A percentile compares a stretch with the other conserved stretches of the same genome.
Evolutionary conservation across 2,329 filamentous ascomycete species (phyloP).

Genomic region (Monilinia laxa): DNA sequence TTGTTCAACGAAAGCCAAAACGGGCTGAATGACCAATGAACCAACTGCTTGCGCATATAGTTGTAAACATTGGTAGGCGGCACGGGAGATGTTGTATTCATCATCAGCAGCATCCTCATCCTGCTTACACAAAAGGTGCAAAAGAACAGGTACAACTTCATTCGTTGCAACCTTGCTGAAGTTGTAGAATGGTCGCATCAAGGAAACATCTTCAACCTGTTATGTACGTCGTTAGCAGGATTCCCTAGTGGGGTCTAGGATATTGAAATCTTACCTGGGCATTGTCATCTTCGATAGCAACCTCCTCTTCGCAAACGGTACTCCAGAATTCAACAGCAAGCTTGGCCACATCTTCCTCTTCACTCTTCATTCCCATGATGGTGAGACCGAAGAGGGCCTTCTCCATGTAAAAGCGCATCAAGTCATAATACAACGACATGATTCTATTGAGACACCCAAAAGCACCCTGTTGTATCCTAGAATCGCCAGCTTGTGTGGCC

Average conservation of each 20-base stretch:
- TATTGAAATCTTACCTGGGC: conserved; percentile 56
- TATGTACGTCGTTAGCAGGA: neutral
- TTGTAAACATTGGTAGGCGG: conserved; percentile 93
- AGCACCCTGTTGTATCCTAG: conserved; percentile 88
- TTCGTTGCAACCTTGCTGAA: conserved; percentile 90
- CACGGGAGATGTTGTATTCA: conserved; percentile 94
- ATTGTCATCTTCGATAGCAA: conserved; percentile 97
- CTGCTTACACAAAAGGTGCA: conserved; percentile 89
- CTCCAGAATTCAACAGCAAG: conserved; percentile 99
- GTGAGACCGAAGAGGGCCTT: conserved; percentile 97
- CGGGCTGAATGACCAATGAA: conserved; percentile 77
- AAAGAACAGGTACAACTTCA: conserved; percentile 90
- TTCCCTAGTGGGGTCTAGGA: neutral
- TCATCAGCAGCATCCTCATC: conserved; percentile 96
- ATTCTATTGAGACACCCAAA: conserved; percentile 98
- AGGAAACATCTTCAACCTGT: conserved; percentile 37
- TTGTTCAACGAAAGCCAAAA: conserved; percentile 86
- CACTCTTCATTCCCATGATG: conserved; percentile 97
- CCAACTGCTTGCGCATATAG: conserved; percentile 93
- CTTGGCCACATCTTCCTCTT: conserved; percentile 97
- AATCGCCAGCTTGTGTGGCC: conserved; percentile 90
- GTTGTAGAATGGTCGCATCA: conserved; percentile 91
- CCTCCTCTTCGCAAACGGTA: conserved; percentile 99
- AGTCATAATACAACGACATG: conserved; percentile 98
- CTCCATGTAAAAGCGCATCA: conserved; percentile 99